A percentile compares a stretch with the other conserved stretches of the same genome.
These are phyloP conservation scores for Cicer cuneatum DNA, from an alignment of 306 rosid genomes.

Conservation along the genomic window DNA sequence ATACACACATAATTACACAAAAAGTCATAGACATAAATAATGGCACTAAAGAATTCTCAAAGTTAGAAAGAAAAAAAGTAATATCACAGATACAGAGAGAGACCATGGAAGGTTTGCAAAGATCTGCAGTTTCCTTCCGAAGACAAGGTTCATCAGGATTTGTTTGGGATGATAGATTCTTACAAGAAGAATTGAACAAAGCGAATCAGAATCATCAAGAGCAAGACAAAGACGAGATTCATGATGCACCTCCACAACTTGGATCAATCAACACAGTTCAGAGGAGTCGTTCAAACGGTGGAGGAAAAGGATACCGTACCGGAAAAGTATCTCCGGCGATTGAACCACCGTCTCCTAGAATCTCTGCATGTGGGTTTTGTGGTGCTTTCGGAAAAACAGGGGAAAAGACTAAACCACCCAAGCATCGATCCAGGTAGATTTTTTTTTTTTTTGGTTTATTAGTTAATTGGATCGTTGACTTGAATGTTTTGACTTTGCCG, in stretches of 20 bases:
- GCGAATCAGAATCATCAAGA: slow-evolving; percentile 19
- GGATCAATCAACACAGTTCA: slow-evolving; percentile 52
- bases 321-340: slow-evolving; percentile 70
- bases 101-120: slow-evolving; percentile 79
- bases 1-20: background rate
- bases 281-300: slow-evolving; percentile 72
- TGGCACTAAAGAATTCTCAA: background rate
- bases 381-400: slow-evolving; percentile 62
- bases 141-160: slow-evolving; percentile 89
- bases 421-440: slow-evolving; percentile 57
- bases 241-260: slow-evolving; percentile 29
- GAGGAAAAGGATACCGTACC: slow-evolving; percentile 59
- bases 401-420: slow-evolving; percentile 45
- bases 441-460: background rate
- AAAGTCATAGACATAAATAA: background rate
- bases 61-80: background rate
- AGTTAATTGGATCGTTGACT: too few relatives aligned
- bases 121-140: slow-evolving; percentile 80
- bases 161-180: slow-evolving; percentile 69
- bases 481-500: background rate
- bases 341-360: slow-evolving; percentile 82
- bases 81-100: background rate
- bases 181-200: slow-evolving; percentile 57
- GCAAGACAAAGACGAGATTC: background rate
- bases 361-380: slow-evolving; percentile 76